phyloP scores from a whole-genome alignment of 2,329 filamentous ascomycete species.

The Orbilia ellipsospora region DNA sequence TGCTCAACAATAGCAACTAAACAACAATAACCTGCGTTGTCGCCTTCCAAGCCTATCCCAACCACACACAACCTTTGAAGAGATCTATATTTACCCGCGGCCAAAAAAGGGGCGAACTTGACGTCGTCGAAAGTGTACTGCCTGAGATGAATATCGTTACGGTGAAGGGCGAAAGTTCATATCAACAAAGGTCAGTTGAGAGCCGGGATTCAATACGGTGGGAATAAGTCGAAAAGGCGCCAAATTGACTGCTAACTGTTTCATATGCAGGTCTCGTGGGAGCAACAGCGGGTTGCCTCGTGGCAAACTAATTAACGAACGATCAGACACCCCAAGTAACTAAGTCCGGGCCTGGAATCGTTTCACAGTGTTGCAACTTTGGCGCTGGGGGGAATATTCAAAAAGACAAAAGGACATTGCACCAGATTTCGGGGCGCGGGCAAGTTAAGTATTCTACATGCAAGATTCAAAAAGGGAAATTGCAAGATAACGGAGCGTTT shows the following conservation, averaged over 20 bases:
- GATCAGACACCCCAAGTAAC: no score
- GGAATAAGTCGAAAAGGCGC: neutral
- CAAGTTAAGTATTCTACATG: slow-evolving; percentile 10
- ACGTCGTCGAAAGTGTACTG: no score
- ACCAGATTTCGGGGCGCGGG: neutral
- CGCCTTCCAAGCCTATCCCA: neutral
- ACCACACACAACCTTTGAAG: no score
- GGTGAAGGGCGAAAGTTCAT: no score
- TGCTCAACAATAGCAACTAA: slow-evolving; percentile 18
- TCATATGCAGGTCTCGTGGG: neutral
- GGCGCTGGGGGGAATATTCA: neutral
- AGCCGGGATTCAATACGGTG: neutral
- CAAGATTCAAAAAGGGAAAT: neutral
- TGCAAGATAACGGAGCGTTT: slow-evolving; percentile 1
- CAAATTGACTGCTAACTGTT: neutral
- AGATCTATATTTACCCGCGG: no score
- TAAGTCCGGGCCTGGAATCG: neutral
- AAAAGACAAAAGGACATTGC: neutral
- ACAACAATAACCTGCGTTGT: slow-evolving; percentile 42
- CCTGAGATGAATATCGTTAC: no score
- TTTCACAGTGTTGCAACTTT: neutral
- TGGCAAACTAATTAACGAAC: no score
- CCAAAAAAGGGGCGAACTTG: no score
- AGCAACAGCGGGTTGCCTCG: neutral
- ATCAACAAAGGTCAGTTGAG: neutral